A percentile compares a stretch with the other conserved stretches of the same genome.
Conservation (phyloP, 345 rosid genomes). For the Rhodamnia argentea region DNA sequence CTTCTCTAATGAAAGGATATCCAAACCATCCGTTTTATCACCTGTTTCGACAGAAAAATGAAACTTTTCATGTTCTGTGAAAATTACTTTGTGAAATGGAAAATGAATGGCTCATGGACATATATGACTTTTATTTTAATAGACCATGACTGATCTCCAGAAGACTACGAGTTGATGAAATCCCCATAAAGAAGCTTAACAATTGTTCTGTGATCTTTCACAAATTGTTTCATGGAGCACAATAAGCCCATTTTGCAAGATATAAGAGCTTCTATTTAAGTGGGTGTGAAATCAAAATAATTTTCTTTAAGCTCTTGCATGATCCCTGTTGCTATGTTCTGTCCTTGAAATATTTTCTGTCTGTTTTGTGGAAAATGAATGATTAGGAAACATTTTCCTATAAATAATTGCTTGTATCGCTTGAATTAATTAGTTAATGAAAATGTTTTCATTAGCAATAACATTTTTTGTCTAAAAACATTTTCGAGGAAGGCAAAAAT, state of each 20-base stretch:
- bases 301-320: background rate
- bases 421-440: no score
- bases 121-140: background rate
- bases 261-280: background rate
- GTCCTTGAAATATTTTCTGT: background rate
- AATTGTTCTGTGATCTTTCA: background rate
- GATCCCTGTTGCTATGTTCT: background rate
- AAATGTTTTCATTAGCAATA: no score
- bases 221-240: background rate
- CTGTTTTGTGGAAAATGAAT: no score
- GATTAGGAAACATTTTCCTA: no score
- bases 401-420: no score
- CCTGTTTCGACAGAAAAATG: background rate
- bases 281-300: background rate
- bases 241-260: background rate
- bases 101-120: background rate
- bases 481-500: no score
- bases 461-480: no score
- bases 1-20: background rate
- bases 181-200: background rate
- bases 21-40: background rate
- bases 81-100: background rate
- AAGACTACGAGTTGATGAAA: background rate
- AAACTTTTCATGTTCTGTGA: background rate
- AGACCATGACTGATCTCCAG: background rate